Conservation (phyloP, 305 asterid genomes). For the Fraxinus nigra region DNA sequence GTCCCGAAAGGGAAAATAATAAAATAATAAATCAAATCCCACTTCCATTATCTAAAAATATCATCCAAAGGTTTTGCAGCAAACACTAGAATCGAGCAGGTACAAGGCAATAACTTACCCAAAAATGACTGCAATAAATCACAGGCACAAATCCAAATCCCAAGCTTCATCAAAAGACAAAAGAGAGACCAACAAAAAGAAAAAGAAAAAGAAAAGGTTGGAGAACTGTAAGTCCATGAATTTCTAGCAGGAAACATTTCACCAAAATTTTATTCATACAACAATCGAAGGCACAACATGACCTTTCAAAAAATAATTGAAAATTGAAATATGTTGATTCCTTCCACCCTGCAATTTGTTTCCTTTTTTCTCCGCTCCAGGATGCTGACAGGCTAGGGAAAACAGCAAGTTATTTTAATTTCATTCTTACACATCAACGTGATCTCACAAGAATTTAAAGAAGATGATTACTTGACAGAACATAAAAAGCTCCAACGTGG, state of each 20-base stretch:
- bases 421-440: neutral
- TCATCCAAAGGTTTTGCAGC: neutral
- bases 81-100: neutral
- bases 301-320: neutral
- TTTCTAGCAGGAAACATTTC: neutral
- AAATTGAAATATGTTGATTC: neutral
- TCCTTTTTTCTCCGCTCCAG: neutral
- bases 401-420: neutral
- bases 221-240: neutral
- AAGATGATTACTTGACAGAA: neutral
- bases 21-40: neutral
- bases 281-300: neutral
- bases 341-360: neutral
- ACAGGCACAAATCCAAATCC: slow-evolving; percentile 1
- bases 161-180: neutral
- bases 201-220: neutral
- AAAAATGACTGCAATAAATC: neutral
- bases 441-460: neutral
- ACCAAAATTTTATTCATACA: neutral
- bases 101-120: neutral
- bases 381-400: neutral
- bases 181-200: neutral
- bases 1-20: neutral
- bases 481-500: neutral
- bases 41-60: neutral